Evolutionary conservation across 768 basidiomycete species (phyloP).

Genomic region (Amanita exitialis): DNA sequence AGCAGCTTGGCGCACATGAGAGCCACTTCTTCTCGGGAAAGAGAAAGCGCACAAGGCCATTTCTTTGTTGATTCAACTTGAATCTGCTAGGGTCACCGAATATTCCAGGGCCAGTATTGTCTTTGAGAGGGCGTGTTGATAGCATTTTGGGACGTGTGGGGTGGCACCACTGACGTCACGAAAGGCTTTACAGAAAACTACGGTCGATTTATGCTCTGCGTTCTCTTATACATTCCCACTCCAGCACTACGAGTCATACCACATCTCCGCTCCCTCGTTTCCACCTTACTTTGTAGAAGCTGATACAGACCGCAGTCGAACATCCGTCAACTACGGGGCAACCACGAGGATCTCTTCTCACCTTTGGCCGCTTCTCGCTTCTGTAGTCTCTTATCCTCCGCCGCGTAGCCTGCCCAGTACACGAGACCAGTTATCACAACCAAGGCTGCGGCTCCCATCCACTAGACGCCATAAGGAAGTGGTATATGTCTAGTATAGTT

Average conservation of each 20-base stretch:
- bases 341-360: background rate
- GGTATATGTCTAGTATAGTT: background rate
- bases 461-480: slow-evolving; percentile 5
- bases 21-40: background rate
- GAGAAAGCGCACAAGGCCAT: background rate
- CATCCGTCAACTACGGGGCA: background rate
- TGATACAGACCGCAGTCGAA: background rate
- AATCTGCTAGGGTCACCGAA: slow-evolving; percentile 2
- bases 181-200: background rate
- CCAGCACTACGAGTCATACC: background rate
- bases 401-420: slow-evolving; percentile 18
- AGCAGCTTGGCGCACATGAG: background rate
- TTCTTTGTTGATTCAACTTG: background rate
- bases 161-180: background rate
- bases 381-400: slow-evolving; percentile 11
- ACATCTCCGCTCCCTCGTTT: background rate
- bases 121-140: background rate
- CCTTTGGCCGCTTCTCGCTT: slow-evolving; percentile 6
- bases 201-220: background rate
- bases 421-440: slow-evolving; percentile 15
- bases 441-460: slow-evolving; percentile 15
- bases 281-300: slow-evolving; percentile 1
- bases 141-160: background rate
- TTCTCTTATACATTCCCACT: no score
- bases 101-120: background rate